Conservation (phyloP, 192 early-diverging fungal genomes). For the Coemansia pectinata region DNA sequence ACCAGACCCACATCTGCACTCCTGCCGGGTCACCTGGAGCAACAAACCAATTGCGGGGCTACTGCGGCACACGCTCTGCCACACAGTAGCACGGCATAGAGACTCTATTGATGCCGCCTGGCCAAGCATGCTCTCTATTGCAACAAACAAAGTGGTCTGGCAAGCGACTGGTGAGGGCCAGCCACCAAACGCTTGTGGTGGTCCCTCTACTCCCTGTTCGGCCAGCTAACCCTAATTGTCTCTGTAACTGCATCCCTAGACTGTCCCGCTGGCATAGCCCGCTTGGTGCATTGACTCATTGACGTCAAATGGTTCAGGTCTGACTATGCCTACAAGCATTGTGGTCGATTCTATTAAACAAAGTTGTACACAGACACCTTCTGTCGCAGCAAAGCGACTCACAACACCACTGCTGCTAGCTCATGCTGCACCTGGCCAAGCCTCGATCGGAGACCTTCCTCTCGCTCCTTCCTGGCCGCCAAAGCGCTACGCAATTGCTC, state of each 20-base stretch:
- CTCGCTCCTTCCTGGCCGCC: constrained; percentile 26
- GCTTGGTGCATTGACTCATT: too few relatives aligned
- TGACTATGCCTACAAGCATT: background rate
- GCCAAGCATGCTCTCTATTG: background rate
- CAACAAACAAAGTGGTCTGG: constrained; percentile 2
- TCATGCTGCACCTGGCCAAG: constrained; percentile 42
- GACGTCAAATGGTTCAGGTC: too few relatives aligned
- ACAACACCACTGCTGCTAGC: constrained; percentile 26
- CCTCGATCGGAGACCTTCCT: constrained; percentile 12
- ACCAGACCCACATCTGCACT: background rate
- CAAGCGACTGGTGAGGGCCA: background rate
- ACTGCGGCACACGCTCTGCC: constrained; percentile 4
- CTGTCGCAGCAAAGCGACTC: background rate
- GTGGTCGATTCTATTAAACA: background rate
- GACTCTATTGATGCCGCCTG: background rate
- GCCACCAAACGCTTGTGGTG: background rate
- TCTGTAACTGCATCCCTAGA: background rate
- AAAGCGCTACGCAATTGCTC: constrained; percentile 31
- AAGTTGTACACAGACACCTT: background rate
- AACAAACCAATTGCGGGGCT: constrained; percentile 6
- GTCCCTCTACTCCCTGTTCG: background rate
- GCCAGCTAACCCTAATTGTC: background rate
- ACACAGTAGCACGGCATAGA: background rate
- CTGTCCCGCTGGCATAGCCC: background rate
- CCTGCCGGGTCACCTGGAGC: constrained; percentile 9